These are phyloP conservation scores for Cyphellophora europaea DNA, from an alignment of 2,329 filamentous ascomycete genomes.

Conservation along the genomic window DNA sequence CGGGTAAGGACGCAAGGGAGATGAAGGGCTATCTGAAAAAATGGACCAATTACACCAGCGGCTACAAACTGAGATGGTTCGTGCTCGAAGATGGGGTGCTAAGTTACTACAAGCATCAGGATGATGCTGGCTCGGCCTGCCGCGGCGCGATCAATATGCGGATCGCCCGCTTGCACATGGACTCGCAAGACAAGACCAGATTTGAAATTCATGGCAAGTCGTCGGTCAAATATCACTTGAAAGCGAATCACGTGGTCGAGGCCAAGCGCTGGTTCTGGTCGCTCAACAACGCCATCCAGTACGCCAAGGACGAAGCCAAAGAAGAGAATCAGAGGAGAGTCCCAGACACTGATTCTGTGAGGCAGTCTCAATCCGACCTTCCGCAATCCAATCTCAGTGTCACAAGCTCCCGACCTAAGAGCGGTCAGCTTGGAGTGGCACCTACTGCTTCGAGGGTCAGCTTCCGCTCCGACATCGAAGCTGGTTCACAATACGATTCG, in stretches of 20 bases:
- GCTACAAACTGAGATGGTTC: conserved; percentile 96
- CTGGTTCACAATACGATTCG: conserved; percentile 41
- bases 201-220: conserved; percentile 98
- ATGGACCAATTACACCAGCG: conserved; percentile 97
- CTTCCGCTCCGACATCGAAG: conserved; percentile 46
- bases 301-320: conserved; percentile 92
- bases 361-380: conserved; percentile 25
- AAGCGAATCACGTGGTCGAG: conserved; percentile 96
- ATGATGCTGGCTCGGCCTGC: conserved; percentile 91
- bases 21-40: conserved; percentile 99
- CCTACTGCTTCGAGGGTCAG: conserved; percentile 37
- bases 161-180: conserved; percentile 91
- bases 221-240: conserved; percentile 95
- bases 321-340: conserved; percentile 73
- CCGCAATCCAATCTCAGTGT: conserved; percentile 19
- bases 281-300: conserved; percentile 96
- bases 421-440: conserved; percentile 25
- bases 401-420: conserved; percentile 27
- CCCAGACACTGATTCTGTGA: conserved; percentile 55
- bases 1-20: conserved; percentile 78
- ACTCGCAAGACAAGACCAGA: conserved; percentile 89
- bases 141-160: conserved; percentile 98
- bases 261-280: conserved; percentile 99
- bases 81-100: conserved; percentile 94
- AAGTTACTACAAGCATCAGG: conserved; percentile 98